Percentiles rank a stretch among this genome's conserved stretches.
These are phyloP conservation scores for Starmerella bombi DNA, from an alignment of 805 yeast genomes.

Conservation along the genomic window DNA sequence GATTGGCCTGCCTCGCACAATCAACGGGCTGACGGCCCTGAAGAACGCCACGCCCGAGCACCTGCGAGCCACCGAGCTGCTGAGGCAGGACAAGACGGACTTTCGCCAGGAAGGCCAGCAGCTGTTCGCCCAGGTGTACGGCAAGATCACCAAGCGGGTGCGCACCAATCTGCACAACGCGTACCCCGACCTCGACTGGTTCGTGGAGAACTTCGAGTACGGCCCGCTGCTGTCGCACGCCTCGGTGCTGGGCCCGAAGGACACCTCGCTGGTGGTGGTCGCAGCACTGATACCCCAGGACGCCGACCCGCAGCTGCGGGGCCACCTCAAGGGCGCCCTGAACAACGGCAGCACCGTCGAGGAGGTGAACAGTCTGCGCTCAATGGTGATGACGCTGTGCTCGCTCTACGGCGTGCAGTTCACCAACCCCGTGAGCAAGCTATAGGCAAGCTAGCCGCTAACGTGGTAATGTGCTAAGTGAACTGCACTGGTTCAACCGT, in stretches of 20 bases:
- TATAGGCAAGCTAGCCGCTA: slow-evolving; percentile 26
- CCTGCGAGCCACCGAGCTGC: slow-evolving; percentile 28
- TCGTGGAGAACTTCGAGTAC: slow-evolving; percentile 58
- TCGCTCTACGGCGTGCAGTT: slow-evolving; percentile 64
- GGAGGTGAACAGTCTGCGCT: slow-evolving; percentile 47
- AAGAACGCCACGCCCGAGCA: slow-evolving; percentile 50
- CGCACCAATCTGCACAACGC: slow-evolving; percentile 53
- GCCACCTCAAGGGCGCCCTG: slow-evolving; percentile 76
- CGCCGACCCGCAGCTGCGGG: slow-evolving; percentile 84
- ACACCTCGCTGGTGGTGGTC: slow-evolving; percentile 64
- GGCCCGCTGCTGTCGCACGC: slow-evolving; percentile 62
- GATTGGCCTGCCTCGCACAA: slow-evolving; percentile 72
- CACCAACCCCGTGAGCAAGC: slow-evolving; percentile 42
- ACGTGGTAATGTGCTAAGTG: no score
- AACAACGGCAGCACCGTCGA: slow-evolving; percentile 61
- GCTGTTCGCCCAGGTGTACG: slow-evolving; percentile 65
- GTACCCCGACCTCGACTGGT: slow-evolving; percentile 76
- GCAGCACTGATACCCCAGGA: slow-evolving; percentile 82
- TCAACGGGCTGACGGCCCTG: slow-evolving; percentile 58
- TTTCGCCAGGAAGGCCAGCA: slow-evolving; percentile 38
- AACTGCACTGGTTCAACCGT: no score
- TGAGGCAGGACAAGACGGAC: slow-evolving; percentile 21
- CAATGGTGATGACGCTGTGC: slow-evolving; percentile 49
- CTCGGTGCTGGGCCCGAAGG: slow-evolving; percentile 47
- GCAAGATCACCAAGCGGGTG: slow-evolving; percentile 59